A percentile compares a stretch with the other conserved stretches of the same genome.
These are phyloP conservation scores for Phyllosticta citrichinensis DNA, from an alignment of 2,329 filamentous ascomycete species.

Conservation along the genomic window DNA sequence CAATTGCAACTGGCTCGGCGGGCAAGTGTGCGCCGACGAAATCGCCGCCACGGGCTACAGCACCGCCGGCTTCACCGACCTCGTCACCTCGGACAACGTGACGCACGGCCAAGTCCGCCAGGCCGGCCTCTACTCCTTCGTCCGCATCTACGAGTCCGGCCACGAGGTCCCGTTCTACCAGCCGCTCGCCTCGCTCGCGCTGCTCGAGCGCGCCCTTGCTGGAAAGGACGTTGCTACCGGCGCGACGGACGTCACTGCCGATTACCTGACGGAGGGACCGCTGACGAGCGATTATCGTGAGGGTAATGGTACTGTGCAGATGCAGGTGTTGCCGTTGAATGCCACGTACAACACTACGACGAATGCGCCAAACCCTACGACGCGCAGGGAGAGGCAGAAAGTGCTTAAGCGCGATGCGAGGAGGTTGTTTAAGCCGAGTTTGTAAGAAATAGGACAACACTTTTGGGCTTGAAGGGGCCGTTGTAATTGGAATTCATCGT, in stretches of 20 bases:
- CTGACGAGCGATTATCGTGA: slow-evolving; percentile 30
- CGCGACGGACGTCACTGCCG: slow-evolving; percentile 14
- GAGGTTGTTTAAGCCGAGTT: slow-evolving; percentile 6
- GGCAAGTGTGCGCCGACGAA: slow-evolving; percentile 30
- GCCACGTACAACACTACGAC: slow-evolving; percentile 40
- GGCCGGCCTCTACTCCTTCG: slow-evolving; percentile 40
- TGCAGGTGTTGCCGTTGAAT: slow-evolving; percentile 30
- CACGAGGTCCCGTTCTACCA: slow-evolving; percentile 48
- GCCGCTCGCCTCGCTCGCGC: slow-evolving; percentile 38
- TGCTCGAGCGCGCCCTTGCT: slow-evolving; percentile 40
- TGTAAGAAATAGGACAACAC: not conserved
- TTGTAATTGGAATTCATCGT: not conserved
- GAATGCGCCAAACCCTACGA: slow-evolving; percentile 30
- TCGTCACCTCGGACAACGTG: slow-evolving; percentile 34
- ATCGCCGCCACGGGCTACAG: slow-evolving; percentile 34
- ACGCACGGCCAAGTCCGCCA: slow-evolving; percentile 46
- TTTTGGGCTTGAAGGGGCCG: not conserved
- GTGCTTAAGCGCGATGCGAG: not conserved
- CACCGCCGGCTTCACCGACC: slow-evolving; percentile 38
- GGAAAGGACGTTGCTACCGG: slow-evolving; percentile 45
- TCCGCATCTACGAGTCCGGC: slow-evolving; percentile 40
- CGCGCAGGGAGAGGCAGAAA: not conserved
- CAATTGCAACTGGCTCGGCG: slow-evolving; percentile 39
- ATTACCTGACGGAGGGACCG: slow-evolving; percentile 26
- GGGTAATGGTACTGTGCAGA: slow-evolving; percentile 38